phyloP scores from a whole-genome alignment of 495 filamentous ascomycete species.

The Xylaria scruposa region DNA sequence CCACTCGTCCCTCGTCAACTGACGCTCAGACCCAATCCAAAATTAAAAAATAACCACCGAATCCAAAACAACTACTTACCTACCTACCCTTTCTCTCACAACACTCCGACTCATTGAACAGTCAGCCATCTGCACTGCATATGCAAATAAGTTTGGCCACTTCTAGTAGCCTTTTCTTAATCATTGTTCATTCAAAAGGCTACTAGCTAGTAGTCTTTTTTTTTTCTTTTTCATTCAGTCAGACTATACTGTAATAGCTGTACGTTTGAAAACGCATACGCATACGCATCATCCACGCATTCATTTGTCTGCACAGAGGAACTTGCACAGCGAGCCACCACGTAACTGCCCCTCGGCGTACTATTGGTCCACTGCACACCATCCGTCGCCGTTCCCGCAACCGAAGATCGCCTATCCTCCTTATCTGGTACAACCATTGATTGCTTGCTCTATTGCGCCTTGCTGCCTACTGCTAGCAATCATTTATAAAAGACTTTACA shows the following conservation, averaged over 20 bases:
- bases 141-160: slow-evolving; percentile 21
- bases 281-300: slow-evolving; percentile 14
- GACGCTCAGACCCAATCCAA: slow-evolving; percentile 11
- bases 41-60: neutral
- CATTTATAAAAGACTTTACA: slow-evolving; percentile 31
- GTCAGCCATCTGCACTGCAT: slow-evolving; percentile 9
- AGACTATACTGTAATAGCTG: slow-evolving; percentile 14
- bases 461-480: slow-evolving; percentile 28
- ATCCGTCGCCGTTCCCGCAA: slow-evolving; percentile 7
- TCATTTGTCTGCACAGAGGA: slow-evolving; percentile 5
- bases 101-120: slow-evolving; percentile 14
- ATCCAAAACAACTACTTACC: slow-evolving; percentile 14
- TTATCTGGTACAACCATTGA: slow-evolving; percentile 29
- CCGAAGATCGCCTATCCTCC: slow-evolving; percentile 22
- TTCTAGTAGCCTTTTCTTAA: slow-evolving; percentile 21
- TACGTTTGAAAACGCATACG: slow-evolving; percentile 5
- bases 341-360: slow-evolving; percentile 19
- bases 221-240: slow-evolving; percentile 8
- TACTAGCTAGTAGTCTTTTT: slow-evolving; percentile 25
- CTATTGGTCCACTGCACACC: slow-evolving; percentile 22
- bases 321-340: slow-evolving; percentile 11
- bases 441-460: slow-evolving; percentile 17
- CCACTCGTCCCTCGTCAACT: neutral
- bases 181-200: slow-evolving; percentile 22
- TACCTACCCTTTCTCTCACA: neutral